Evolutionary conservation across 2,329 filamentous ascomycete species (phyloP), one percentile per base, ranked within the genome.

Genomic region (Aspergillus brasiliensis): DNA sequence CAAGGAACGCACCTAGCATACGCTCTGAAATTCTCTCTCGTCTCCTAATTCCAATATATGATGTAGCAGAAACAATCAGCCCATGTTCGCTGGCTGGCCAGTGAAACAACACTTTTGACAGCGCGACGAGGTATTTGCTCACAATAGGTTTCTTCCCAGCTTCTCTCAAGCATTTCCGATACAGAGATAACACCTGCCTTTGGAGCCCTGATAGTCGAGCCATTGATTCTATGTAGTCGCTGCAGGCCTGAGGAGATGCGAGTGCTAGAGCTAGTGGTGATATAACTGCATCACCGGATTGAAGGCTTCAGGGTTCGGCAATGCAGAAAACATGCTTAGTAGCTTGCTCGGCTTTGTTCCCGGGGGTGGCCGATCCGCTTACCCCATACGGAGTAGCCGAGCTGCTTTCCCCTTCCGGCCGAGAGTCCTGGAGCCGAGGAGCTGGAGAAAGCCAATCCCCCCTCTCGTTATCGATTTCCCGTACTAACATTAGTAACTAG

Each of bases 141-240:
- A 94, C 91, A 69, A 78, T 73, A 52, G 93, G 92, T 76, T 99
- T 98, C 71, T 88, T 88, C 61, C 89, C 86, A 60, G 89, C 88
- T 71, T 91, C 91, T 61, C 93, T 86, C 25, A 99, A 81, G 70
- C 94, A 98, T 72, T 87, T 86, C 60, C 94, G 88, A 75, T 98
- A 99, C 13, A 99, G 85, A 34, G 87, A 83, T 54, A 98, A 77
- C 3, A 97, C 94, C 71, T 97, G 92, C 69, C 86, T 89, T 74
- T 98, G 94, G n/a, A 98, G 82, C 37, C 95, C 95, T 7, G 93
- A 96, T 25, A 93, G 81, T 68, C 87, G 67, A 34, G 71, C 69
- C 72, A 75, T 75, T 57, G 56, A 23, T 15, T 58, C 54, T 44
- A 37, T 53, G 21, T 19, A 23, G 28, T 17, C 5, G 34, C 21